Evolutionary conservation across 176 grass and related monocot species (phyloP), one percentile per base, ranked within the genome.

Genomic region (Musa beccarii): DNA sequence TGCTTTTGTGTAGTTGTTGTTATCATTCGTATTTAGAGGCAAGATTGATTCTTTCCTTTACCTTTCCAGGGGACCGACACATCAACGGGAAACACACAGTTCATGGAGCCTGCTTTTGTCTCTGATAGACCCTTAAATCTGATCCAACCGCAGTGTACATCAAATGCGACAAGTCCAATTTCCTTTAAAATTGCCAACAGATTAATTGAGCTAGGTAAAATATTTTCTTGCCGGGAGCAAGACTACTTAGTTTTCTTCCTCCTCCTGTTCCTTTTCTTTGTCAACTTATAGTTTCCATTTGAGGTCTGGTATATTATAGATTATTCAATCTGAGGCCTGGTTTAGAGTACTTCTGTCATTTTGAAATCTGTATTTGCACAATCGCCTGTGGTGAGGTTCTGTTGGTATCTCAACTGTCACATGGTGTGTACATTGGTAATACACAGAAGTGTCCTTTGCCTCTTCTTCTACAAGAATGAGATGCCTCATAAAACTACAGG

Each of bases 51-150:
- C 55, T 75, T 11, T 16, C 34, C 66, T 69, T 28, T 10, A 73
- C 26, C 17, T 20, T 86, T 43, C 10, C 78, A 93, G 94, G 90
- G 90, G 6, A 77, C 89, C 1, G 84, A 91, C 78, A 89, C 88
- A 17, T 63, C 21, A 49, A 81, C 88, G 1, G 63, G 28, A 79
- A 34, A 53, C 10, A 91, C 65, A 70, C 82, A 93, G 70, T 84
- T 82, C 59, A 65, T 98, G 26, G 94, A 98, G 54, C 79, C 90
- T 9, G 94, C 76, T 12, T 91, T 98, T 83, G 63, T 85, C 3
- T 78, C 87, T 52, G 80, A 69, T 62, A 67, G 78, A n/a, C 80
- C 76, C 64, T 49, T 93, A 54, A 91, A 93, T 82, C 20, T 76
- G n/a, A 15, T 98, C 16, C 88, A 98, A 57, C 64, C 78, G 26